phyloP scores from a whole-genome alignment of 306 rosid species.

The Gleditsia sinensis region DNA sequence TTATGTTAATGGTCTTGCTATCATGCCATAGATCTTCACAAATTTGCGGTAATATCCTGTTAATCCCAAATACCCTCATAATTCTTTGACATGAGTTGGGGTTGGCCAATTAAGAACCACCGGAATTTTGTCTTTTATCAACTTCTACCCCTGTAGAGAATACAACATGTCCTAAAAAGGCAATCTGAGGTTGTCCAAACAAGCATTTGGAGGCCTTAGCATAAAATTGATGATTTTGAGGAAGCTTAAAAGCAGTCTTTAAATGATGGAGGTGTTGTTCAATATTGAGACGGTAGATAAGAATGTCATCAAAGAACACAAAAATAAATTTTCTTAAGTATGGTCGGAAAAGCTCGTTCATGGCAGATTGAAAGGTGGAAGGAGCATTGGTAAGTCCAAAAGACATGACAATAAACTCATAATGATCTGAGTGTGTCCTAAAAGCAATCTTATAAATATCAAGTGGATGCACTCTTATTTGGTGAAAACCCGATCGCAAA shows the following conservation, averaged over 20 bases:
- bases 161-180: background rate
- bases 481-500: background rate
- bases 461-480: background rate
- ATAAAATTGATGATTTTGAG: background rate
- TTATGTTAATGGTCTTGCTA: too few species aligned
- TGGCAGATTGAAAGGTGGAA: background rate
- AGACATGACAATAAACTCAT: too few species aligned
- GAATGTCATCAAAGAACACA: background rate
- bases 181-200: background rate
- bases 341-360: background rate
- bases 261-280: background rate
- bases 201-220: background rate
- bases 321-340: background rate
- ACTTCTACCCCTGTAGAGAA: background rate
- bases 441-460: background rate
- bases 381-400: background rate
- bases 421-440: background rate
- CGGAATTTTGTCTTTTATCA: too few species aligned
- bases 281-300: background rate
- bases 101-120: too few species aligned
- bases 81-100: too few species aligned
- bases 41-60: too few species aligned
- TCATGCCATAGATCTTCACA: too few species aligned
- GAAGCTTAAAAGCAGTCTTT: background rate
- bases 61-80: too few species aligned